A percentile compares a stretch with the other conserved stretches of the same genome.
Conservation (phyloP, 257 asterid species). For the Solanum virginianum region DNA sequence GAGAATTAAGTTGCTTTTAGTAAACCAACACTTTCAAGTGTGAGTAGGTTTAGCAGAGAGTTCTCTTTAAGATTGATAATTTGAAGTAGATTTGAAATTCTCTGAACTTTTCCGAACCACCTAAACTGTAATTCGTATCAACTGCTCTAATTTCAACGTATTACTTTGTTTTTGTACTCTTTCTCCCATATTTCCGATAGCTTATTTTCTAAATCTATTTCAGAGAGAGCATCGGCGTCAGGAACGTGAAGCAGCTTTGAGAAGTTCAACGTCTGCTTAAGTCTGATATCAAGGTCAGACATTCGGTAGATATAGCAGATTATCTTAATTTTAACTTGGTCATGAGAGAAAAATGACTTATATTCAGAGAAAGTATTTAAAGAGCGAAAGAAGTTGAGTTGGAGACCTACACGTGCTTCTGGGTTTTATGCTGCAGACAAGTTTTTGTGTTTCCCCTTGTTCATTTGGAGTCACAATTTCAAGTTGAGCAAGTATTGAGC, state of each 20-base stretch:
- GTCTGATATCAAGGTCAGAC: not conserved
- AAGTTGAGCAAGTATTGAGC: not conserved
- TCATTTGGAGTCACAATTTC: not conserved
- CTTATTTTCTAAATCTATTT: not conserved
- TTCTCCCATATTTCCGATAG: not conserved
- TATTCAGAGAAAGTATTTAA: not conserved
- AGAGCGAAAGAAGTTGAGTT: not conserved
- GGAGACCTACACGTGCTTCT: not conserved
- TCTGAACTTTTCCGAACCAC: not conserved
- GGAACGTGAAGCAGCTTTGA: constrained; percentile 53
- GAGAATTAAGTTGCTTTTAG: not conserved
- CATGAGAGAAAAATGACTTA: not conserved
- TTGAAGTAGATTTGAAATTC: not conserved
- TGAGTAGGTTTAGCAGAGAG: not conserved
- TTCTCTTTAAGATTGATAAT: not conserved
- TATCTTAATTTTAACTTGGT: not conserved
- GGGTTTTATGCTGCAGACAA: not conserved
- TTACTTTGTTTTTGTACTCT: not conserved
- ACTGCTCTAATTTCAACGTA: not conserved
- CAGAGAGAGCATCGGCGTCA: constrained; percentile 57
- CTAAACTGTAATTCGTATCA: not conserved
- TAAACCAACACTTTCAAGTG: not conserved
- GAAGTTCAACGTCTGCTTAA: constrained; percentile 22
- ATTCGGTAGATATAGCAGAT: not conserved
- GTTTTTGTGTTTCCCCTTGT: not conserved